Conservation (phyloP, 2,329 filamentous ascomycete species). For the Trichoderma sp. region DNA sequence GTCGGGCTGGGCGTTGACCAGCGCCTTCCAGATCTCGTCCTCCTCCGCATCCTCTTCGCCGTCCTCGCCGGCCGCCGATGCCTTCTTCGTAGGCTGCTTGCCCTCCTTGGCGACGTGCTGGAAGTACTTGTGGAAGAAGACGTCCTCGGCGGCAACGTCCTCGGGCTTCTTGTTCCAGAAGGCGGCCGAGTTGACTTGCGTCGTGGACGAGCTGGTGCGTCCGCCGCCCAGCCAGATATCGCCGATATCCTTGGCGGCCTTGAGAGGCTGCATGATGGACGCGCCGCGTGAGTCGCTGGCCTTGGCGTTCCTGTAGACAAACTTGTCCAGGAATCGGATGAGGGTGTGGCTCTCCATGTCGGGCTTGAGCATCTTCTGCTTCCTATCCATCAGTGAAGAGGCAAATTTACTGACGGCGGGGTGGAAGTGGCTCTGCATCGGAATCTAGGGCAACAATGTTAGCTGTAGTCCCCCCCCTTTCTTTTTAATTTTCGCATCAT, state of each 20-base stretch:
- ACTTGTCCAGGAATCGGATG: constrained; percentile 95
- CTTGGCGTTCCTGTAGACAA: constrained; percentile 96
- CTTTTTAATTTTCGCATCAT: too few relatives aligned
- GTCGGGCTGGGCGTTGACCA: constrained; percentile 79
- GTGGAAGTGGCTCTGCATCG: constrained; percentile 72
- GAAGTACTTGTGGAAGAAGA: constrained; percentile 99
- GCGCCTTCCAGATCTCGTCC: constrained; percentile 88
- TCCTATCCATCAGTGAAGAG: constrained; percentile 66
- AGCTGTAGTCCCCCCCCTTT: constrained; percentile 30
- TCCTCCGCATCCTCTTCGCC: constrained; percentile 57
- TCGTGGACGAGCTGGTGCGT: constrained; percentile 41
- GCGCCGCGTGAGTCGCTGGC: constrained; percentile 70
- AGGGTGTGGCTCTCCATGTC: constrained; percentile 88
- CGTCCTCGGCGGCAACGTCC: constrained; percentile 86
- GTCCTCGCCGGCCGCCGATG: constrained; percentile 54
- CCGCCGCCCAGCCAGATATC: constrained; percentile 61
- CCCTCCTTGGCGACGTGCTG: constrained; percentile 66
- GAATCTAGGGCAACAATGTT: constrained; percentile 37
- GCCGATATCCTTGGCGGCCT: constrained; percentile 54
- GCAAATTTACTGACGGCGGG: constrained; percentile 89
- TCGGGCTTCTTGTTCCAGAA: constrained; percentile 93
- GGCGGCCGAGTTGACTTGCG: constrained; percentile 74
- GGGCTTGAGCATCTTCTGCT: constrained; percentile 79
- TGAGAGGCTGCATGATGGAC: constrained; percentile 95
- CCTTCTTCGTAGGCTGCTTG: constrained; percentile 53